phyloP scores from a whole-genome alignment of 306 rosid genomes.

The Rosa chinensis region DNA sequence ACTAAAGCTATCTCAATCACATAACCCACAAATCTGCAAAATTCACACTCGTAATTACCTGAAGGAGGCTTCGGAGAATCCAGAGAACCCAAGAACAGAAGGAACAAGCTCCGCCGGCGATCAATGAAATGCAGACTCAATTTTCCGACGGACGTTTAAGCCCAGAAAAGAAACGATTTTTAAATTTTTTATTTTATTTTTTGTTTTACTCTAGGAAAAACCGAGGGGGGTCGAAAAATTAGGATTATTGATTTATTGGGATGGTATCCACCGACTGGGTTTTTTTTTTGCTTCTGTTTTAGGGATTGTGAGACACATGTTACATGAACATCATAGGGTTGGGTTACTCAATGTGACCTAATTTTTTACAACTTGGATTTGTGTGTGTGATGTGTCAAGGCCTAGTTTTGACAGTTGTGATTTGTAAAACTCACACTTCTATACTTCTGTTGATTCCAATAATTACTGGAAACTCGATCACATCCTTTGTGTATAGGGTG shows the following conservation, averaged over 20 bases:
- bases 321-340: neutral
- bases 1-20: neutral
- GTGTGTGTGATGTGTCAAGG: neutral
- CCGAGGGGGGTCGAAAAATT: neutral
- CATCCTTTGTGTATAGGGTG: rapidly evolving
- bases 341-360: conserved; percentile 16
- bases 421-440: neutral
- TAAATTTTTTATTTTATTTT: neutral
- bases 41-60: conserved; percentile 22
- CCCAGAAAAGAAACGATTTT: conserved; percentile 23
- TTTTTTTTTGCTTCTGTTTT: neutral
- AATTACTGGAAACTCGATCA: neutral
- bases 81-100: conserved; percentile 20
- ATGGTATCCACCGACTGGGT: neutral
- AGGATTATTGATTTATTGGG: conserved; percentile 2
- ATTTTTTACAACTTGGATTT: neutral
- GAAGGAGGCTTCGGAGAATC: conserved; percentile 11
- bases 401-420: neutral
- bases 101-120: conserved; percentile 14
- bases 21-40: conserved; percentile 6
- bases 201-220: conserved; percentile 27
- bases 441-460: neutral
- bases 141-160: conserved; percentile 54
- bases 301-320: neutral
- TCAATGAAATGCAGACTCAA: conserved; percentile 28